These are phyloP conservation scores for Agrostemma githago DNA, from an alignment of 148 eudicot genomes.

Conservation along the genomic window DNA sequence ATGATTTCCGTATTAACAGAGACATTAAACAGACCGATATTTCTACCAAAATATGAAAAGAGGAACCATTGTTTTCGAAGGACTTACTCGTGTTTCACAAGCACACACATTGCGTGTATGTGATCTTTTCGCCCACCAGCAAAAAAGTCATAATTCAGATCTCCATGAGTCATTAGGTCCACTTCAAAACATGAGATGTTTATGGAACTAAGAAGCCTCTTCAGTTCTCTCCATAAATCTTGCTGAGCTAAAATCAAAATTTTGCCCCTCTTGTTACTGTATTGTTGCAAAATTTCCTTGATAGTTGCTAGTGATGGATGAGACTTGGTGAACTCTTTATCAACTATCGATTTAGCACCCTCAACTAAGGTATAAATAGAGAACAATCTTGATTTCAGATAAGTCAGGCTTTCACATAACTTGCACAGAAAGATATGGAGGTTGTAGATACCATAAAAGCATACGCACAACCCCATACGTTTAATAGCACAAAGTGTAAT, in stretches of 20 bases:
- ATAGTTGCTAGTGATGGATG: constrained; percentile 56
- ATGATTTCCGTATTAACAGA: constrained; percentile 3
- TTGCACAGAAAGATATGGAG: constrained; percentile 35
- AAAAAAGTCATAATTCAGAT: constrained; percentile 11
- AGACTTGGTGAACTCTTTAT: constrained; percentile 36
- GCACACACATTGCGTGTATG: constrained; percentile 37
- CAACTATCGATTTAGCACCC: constrained; percentile 38
- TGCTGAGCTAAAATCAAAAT: constrained; percentile 54
- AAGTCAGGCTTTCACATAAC: constrained; percentile 33
- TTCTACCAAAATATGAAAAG: not conserved
- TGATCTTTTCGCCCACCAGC: constrained; percentile 21
- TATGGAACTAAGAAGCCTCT: constrained; percentile 45
- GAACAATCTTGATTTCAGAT: constrained; percentile 34
- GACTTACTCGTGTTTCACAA: constrained; percentile 51
- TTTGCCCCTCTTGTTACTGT: constrained; percentile 25
- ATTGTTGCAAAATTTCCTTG: constrained; percentile 41
- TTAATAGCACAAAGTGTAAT: constrained; percentile 50
- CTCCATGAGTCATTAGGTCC: constrained; percentile 17
- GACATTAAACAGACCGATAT: not conserved
- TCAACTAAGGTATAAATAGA: constrained; percentile 36
- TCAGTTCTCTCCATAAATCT: constrained; percentile 52
- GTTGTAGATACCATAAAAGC: constrained; percentile 52
- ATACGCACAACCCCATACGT: constrained; percentile 63
- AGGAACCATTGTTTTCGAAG: not conserved
- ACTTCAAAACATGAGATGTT: constrained; percentile 31